Base-by-base conservation (phyloP, 768 basidiomycete genomes). In the Auricularia cornea region DNA sequence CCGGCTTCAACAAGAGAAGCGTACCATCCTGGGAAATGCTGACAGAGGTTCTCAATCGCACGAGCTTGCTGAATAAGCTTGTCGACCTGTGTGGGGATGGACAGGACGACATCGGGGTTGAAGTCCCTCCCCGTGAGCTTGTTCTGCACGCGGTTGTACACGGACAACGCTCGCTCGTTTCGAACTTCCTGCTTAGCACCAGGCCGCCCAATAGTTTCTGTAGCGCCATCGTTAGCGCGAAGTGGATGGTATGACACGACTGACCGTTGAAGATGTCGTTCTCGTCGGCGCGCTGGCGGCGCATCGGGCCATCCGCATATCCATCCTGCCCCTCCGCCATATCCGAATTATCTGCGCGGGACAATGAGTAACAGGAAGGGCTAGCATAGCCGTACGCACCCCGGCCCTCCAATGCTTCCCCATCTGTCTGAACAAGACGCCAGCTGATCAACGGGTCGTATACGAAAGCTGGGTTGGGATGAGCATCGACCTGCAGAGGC, bases 371-470 rank as follows among this genome's bases (percentile, higher is more conserved):
- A 26, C 59, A 26, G 23, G 26, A 44, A 66, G 60, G 44, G 3
- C 16, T 30, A 63, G 59, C 57, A 61, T 57, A 66, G 63, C 60
- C 12, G 56, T 32, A 59, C n/a, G 35, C 51, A 54, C 29, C 48
- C 20, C 18, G 20, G 86, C 90, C 88, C 73, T 91, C 88, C 32
- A 83, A 83, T 28, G 79, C 79, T 63, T 92, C 90, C 41, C 84
- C 85, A 60, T 94, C 92, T 4, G 89, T 84, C 70, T 91, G 90
- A 81, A 92, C 89, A 66, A 97, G 78, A 68, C 94, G 85, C 94
- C 95, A 99, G 70, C 94, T 96, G 79, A 98, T 95, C 63, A 99
- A 77, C 14, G 97, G 97, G 71, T 99, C 97, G 69, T 98, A 98
- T 10, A 98, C 95, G 72, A 99, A 98, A 6, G 97, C 54, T 48